These are phyloP conservation scores for Pseudevernia furfuracea DNA, from an alignment of 495 filamentous ascomycete genomes.

Conservation along the genomic window DNA sequence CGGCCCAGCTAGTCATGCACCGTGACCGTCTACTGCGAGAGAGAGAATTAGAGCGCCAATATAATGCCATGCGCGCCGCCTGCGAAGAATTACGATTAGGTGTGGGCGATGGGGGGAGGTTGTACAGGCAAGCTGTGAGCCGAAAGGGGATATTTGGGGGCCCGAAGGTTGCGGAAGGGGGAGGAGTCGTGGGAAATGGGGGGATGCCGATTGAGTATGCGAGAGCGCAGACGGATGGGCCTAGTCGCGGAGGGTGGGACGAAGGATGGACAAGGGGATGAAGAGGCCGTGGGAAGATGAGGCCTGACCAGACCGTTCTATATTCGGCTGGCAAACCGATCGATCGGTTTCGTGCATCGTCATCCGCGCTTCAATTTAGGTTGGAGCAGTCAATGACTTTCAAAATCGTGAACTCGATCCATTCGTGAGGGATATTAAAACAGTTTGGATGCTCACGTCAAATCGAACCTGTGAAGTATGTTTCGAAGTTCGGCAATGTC, in stretches of 20 bases:
- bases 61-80: conserved; percentile 69
- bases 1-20: conserved; percentile 68
- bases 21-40: conserved; percentile 53
- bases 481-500: not conserved
- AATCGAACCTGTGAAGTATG: not conserved
- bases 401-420: not conserved
- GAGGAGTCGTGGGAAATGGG: conserved; percentile 28
- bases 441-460: not conserved
- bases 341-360: not conserved
- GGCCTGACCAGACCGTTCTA: not conserved
- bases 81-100: conserved; percentile 73
- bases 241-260: conserved; percentile 67
- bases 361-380: not conserved
- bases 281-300: not conserved
- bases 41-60: conserved; percentile 60
- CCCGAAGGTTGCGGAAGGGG: conserved; percentile 17
- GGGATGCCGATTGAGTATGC: conserved; percentile 82
- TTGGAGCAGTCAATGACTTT: not conserved
- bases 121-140: conserved; percentile 78
- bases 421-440: not conserved
- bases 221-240: conserved; percentile 70
- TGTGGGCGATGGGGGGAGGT: conserved; percentile 62
- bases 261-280: conserved; percentile 46
- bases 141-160: conserved; percentile 67
- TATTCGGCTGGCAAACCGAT: not conserved